Conservation (phyloP, 1,284 basidiomycete species). For the Trametes hirsuta region DNA sequence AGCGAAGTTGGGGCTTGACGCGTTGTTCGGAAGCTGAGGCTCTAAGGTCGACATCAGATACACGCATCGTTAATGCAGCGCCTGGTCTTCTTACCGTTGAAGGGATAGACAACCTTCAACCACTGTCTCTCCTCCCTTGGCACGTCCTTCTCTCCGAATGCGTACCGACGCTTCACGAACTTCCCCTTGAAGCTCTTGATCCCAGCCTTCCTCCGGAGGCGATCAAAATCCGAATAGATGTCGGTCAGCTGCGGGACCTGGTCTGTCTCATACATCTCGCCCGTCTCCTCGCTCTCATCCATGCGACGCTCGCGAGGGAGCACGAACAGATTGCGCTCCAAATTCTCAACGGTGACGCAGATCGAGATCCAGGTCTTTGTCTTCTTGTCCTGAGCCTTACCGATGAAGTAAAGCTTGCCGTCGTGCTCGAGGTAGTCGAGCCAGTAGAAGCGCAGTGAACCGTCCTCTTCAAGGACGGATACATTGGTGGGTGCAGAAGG, state of each 20-base stretch:
- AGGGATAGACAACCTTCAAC: constrained; percentile 92
- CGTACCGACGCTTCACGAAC: constrained; percentile 91
- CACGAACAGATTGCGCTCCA: constrained; percentile 95
- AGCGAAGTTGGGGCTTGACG: constrained; percentile 84
- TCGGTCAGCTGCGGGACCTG: constrained; percentile 68
- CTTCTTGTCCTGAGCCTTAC: constrained; percentile 83
- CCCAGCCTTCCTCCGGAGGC: constrained; percentile 70
- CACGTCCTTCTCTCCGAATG: constrained; percentile 87
- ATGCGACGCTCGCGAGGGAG: constrained; percentile 76
- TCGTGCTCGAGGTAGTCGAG: constrained; percentile 88
- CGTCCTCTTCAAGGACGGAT: constrained; percentile 76
- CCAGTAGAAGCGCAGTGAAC: constrained; percentile 91
- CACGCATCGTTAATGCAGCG: background rate
- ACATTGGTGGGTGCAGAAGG: constrained; percentile 46
- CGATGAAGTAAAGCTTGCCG: constrained; percentile 81
- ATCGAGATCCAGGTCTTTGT: constrained; percentile 80
- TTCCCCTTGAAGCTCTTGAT: constrained; percentile 84
- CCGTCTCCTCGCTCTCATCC: constrained; percentile 60
- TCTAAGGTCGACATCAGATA: constrained; percentile 38
- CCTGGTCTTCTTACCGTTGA: constrained; percentile 58
- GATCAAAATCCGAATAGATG: constrained; percentile 86
- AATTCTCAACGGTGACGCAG: constrained; percentile 83
- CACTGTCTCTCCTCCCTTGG: constrained; percentile 84
- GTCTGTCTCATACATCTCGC: constrained; percentile 73
- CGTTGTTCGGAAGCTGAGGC: constrained; percentile 69